These are phyloP conservation scores for Dothideomycetes sp. DNA, from an alignment of 2,329 filamentous ascomycete genomes.

Conservation along the genomic window DNA sequence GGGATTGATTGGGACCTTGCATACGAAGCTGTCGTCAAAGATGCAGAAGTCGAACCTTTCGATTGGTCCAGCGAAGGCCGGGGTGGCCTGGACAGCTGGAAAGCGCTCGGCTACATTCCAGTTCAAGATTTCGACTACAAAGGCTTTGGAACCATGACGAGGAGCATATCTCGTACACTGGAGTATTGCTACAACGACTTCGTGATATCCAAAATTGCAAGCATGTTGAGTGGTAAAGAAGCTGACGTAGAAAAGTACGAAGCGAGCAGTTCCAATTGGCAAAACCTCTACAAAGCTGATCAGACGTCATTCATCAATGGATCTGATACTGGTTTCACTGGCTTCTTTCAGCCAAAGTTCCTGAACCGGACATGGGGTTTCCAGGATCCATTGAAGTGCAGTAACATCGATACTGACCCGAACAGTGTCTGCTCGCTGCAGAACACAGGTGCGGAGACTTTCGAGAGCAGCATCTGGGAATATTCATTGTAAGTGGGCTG, in stretches of 20 bases:
- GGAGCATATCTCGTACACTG: constrained; percentile 29
- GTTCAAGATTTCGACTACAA: constrained; percentile 32
- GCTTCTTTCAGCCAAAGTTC: constrained; percentile 60
- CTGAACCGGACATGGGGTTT: constrained; percentile 57
- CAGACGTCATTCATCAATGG: constrained; percentile 47
- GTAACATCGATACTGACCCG: constrained; percentile 33
- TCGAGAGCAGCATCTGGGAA: constrained; percentile 61
- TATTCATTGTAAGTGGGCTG: constrained; percentile 40
- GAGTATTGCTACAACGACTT: constrained; percentile 41
- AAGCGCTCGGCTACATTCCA: constrained; percentile 31
- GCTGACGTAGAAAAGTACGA: constrained; percentile 47
- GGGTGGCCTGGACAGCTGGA: constrained; percentile 59
- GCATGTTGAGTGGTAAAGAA: constrained; percentile 38
- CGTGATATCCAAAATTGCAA: constrained; percentile 52
- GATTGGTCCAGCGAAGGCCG: constrained; percentile 58
- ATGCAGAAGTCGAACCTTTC: constrained; percentile 53
- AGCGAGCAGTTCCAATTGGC: constrained; percentile 52
- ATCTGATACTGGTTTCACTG: constrained; percentile 51
- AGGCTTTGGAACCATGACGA: constrained; percentile 30
- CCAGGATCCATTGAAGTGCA: constrained; percentile 48
- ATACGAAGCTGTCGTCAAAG: constrained; percentile 51
- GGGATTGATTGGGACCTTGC: constrained; percentile 52
- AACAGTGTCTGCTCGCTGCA: constrained; percentile 13
- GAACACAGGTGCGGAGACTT: constrained; percentile 49
- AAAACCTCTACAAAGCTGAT: constrained; percentile 52